Evolutionary conservation across 352 stramenopile genomes (phyloP).

Genomic region (Phytophthora meadii): DNA sequence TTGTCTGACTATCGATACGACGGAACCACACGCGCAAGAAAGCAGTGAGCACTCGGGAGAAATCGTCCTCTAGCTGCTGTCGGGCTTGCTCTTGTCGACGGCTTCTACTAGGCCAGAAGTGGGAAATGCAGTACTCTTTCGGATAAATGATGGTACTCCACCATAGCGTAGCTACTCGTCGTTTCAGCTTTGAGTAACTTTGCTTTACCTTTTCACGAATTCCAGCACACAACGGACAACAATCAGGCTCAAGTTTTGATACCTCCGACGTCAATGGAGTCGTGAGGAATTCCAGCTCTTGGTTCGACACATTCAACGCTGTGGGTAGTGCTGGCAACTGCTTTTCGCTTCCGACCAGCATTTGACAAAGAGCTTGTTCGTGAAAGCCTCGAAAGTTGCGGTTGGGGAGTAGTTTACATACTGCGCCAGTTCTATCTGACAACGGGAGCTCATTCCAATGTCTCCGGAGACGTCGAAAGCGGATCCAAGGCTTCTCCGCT

Average conservation of each 20-base stretch:
- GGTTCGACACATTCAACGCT: slow-evolving; percentile 9
- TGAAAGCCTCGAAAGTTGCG: slow-evolving; percentile 22
- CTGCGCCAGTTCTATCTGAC: slow-evolving; percentile 4
- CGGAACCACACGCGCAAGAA: slow-evolving; percentile 40
- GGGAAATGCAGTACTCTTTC: slow-evolving; percentile 25
- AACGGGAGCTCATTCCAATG: slow-evolving; percentile 20
- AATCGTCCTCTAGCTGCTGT: slow-evolving; percentile 24
- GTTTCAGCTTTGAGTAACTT: slow-evolving; percentile 8
- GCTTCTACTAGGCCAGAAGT: slow-evolving; percentile 9
- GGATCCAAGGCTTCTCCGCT: slow-evolving; percentile 35
- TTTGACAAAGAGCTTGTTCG: slow-evolving; percentile 30
- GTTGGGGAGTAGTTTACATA: slow-evolving; percentile 8
- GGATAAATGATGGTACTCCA: slow-evolving; percentile 24
- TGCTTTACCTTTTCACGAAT: slow-evolving; percentile 6
- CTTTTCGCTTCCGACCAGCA: slow-evolving; percentile 19
- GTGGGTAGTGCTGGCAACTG: slow-evolving; percentile 13
- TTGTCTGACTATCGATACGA: slow-evolving; percentile 14
- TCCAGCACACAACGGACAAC: slow-evolving; percentile 17
- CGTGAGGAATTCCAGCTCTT: slow-evolving; percentile 18
- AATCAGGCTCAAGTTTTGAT: background rate
- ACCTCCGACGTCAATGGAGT: background rate
- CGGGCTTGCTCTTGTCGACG: slow-evolving; percentile 15
- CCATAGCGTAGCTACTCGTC: slow-evolving; percentile 12
- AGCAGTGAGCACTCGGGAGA: slow-evolving; percentile 20
- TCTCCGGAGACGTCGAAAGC: slow-evolving; percentile 27